phyloP scores from a whole-genome alignment of 345 rosid species.

The Syzygium oleosum region DNA sequence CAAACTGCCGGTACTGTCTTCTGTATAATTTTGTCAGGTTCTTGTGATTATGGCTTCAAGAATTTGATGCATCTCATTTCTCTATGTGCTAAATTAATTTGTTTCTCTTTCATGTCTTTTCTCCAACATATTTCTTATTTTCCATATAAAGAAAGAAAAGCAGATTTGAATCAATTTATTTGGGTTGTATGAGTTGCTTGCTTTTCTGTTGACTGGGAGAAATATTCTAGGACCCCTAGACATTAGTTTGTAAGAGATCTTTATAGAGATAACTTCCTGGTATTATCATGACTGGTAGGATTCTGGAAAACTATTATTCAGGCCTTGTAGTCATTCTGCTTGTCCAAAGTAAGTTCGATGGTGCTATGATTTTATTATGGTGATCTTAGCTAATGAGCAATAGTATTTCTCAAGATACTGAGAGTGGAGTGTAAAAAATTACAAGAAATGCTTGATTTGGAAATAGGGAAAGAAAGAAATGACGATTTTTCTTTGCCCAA shows the following conservation, averaged over 20 bases:
- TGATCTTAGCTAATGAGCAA: not conserved
- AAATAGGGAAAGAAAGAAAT: not conserved
- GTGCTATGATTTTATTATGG: not conserved
- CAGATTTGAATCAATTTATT: not conserved
- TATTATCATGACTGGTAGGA: not conserved
- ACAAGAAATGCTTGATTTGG: not conserved
- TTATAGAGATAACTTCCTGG: not conserved
- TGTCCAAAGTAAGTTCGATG: not conserved
- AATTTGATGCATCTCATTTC: not conserved
- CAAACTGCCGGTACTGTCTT: conserved; percentile 60
- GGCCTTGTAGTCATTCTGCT: not conserved
- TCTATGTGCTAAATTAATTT: not conserved
- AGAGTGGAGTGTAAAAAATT: not conserved
- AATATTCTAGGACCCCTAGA: not conserved
- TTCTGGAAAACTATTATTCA: not conserved
- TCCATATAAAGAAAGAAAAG: not conserved
- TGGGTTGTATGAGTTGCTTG: not conserved
- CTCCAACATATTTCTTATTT: not conserved
- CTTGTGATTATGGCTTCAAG: not conserved
- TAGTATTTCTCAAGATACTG: not conserved
- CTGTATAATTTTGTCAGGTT: not conserved
- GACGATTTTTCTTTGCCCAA: not conserved
- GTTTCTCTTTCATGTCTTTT: not conserved
- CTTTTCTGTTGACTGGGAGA: not conserved
- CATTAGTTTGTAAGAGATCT: not conserved